Evolutionary conservation across 2,329 filamentous ascomycete species (phyloP), one percentile per base, ranked within the genome.

Genomic region (Xylariaceae sp.): DNA sequence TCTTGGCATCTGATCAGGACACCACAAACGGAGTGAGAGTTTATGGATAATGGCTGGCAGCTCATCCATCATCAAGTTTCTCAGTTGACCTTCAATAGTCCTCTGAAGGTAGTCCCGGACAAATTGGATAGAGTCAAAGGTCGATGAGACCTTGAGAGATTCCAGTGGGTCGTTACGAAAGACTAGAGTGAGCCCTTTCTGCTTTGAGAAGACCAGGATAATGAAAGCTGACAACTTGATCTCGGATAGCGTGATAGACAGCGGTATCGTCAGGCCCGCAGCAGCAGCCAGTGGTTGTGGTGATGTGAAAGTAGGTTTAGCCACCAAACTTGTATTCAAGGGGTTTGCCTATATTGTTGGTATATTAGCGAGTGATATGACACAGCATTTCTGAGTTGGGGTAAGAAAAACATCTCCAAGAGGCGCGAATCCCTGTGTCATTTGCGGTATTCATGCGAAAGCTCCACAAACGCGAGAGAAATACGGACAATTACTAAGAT

Each of bases 141-240:
- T 98, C 56, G 92, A 97, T 1, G 92, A 97, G 55, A 98, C 93
- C 72, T 96, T 97, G 61, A 98, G 82, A 4, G 92, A 96, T 65
- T 98, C 93, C 50, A 98, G 82, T 4, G 93, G 93, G 64, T 98
- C 93, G 77, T 98, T 97, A 59, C 93, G 85, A 66, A 98, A 98
- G 36, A 98, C 93, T 38, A 98, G 77, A 2, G 93, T 98, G 46
- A 98, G 78, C 17, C 93, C 93, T 65, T 98, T 98, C 70, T 95
- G 90, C 64, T 90, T 92, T 3, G 92, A 97, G 65, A 98, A 98
- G 50, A 98, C 93, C 40, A 98, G 69, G 47, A 98, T 96, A 56
- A 98, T 94, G 66, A 98, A 97, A 10, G 92, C 93, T 4, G 91
- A 96, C 40, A 98, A 74, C 62, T 94, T 89, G 64, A 98, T 94